Conservation (phyloP, 805 yeast genomes). For the Kodamaea sagamina region DNA sequence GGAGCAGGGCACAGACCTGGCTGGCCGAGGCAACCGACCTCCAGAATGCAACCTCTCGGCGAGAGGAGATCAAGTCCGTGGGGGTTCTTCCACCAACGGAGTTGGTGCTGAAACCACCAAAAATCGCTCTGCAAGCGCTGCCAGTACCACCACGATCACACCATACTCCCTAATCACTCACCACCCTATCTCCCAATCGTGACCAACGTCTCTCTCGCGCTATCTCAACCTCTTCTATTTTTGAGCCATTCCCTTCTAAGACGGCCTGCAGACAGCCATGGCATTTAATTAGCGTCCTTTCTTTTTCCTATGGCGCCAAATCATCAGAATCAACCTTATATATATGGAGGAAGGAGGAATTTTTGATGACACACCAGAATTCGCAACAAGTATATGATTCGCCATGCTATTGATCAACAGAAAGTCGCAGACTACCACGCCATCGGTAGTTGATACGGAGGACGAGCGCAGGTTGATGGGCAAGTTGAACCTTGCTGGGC, state of each 20-base stretch:
- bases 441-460: background rate
- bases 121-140: too few species aligned
- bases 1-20: too few species aligned
- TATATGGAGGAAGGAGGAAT: background rate
- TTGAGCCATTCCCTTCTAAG: background rate
- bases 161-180: too few species aligned
- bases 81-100: too few species aligned
- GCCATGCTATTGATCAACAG: conserved; percentile 14
- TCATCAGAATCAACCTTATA: conserved; percentile 4
- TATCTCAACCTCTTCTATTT: background rate
- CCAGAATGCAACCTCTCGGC: too few species aligned
- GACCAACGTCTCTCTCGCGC: background rate
- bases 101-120: too few species aligned
- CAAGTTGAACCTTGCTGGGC: conserved; percentile 16
- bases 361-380: background rate
- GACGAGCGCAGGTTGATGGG: conserved; percentile 12
- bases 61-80: too few species aligned
- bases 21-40: too few species aligned
- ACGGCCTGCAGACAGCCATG: conserved; percentile 1
- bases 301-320: conserved; percentile 6
- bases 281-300: background rate
- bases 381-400: conserved; percentile 2
- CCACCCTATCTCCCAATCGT: too few species aligned
- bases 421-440: conserved; percentile 11
- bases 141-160: too few species aligned